Evolutionary conservation across 2,329 filamentous ascomycete genomes (phyloP), one percentile per base, ranked within the genome.

Genomic region (Penicillium vulpinum): DNA sequence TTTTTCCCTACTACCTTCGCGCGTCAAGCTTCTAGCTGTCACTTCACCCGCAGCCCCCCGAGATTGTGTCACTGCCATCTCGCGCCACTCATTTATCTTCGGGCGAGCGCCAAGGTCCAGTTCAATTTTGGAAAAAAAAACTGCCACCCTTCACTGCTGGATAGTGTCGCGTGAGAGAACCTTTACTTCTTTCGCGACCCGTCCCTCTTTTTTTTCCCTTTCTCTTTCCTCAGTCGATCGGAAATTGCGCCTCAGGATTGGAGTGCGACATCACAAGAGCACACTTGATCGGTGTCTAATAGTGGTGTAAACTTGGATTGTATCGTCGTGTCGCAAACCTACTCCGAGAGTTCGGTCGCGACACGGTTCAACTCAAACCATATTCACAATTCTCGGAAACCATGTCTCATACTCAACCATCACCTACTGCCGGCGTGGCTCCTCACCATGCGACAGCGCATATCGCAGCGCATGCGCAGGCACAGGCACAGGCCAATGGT

Each of bases 381-480:
- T 51, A 55, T 51, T 36, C 51, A 46, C 35, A 26, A 54, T 54
- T 33, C 38, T 24, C 56, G 35, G 44, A 41, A 48, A 76, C 61
- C 62, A 91, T 91, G 88, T 87, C 88, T 67, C 89, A 90, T 75
- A 88, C 90, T 68, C 90, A 92, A 71, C 87, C 88, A 40, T 93
- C 90, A 67, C 90, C 90, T 39, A 89, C 89, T 57, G 89, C 90
- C 77, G 84, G 81, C 73, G 89, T 92, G 78, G 80, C 83, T 61
- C 80, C 81, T 58, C 85, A 87, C 70, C 85, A 88, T 78, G 69
- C 59, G 31, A 59, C 54, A 13, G 61, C 69, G 38, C 70, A 72
- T 56, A 62, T 72, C 53, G 70, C 69, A 7, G 67, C 69, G 35
- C 70, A 73, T 41, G 62, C 66, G 13, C 49, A 51, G 16, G 49